Base-by-base conservation (phyloP, 2,329 filamentous ascomycete species). In the Metarhizium anisopliae region DNA sequence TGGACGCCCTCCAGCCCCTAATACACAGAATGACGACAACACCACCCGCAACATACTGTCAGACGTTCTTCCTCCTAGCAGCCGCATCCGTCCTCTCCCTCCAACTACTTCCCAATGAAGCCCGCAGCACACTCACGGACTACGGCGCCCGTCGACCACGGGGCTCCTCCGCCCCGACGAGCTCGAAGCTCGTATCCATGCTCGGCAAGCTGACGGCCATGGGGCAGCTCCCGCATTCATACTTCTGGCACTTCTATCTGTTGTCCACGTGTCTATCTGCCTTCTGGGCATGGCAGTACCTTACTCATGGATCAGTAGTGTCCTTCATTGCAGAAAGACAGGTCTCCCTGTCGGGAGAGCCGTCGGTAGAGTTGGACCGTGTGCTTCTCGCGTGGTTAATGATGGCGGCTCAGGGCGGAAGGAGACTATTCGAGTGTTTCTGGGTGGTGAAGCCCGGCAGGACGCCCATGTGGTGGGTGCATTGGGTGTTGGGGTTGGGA, bases 231-330 rank as follows among this genome's bases (percentile, higher is more conserved):
- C 91, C 93, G 25, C 94, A 97, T 72, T 81, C 81, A 59, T 97
- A 89, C 85, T 97, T 97, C 70, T 80, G 79, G 47, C 88, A 94
- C 63, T 97, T 96, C 73, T 97, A 99, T 69, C 66, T 88, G 54
- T 68, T 84, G 40, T 93, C 89, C 3, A 72, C 91, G 4, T 66
- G 74, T 2, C 84, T 82, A 57, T 92, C 89, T 0, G 64, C 83
- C 4, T 87, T 92, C 68, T 96, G 92, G 90, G 81, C 78, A 0
- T 70, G 72, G 61, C 86, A 92, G 68, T 80, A 87, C 54, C 60
- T 81, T 29, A 71, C 65, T 30, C 69, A 74, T 58, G 87, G 88
- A 1, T 59, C 65, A 1, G 62, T 81, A 18, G 79, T 90, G 67
- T 68, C 69, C 32, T 65, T 68, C 16, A 65, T 84, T 70, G 68